Evolutionary conservation across 441 rosid genomes (phyloP), one percentile per base, ranked within the genome.

Genomic region (Euphorbia schlechtendalii): DNA sequence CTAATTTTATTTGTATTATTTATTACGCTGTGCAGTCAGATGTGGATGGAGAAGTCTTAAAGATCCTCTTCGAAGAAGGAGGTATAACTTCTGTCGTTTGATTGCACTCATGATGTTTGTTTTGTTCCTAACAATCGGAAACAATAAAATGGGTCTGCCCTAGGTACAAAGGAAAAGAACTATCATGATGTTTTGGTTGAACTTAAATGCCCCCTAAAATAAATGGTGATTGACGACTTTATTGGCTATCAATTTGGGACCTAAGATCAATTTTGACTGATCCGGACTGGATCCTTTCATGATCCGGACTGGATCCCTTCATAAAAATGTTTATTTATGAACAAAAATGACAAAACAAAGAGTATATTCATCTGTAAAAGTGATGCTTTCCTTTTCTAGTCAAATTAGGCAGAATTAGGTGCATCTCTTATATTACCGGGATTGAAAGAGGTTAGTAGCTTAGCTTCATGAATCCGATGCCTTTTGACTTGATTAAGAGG

Each of bases 41-140:
- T 79, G 89, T 83, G 59, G 91, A 84, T 64, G 99, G 97, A 56
- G 89, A 89, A 80, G 84, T 90, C 76, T 73, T 94, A 45, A 90
- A 87, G 91, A 68, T 94, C 72, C 86, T 94, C 61, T 76, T 84
- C 25, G 73, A 83, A 57, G 96, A 89, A 51, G 97, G 95, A 89
- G 99, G 99, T 94, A 84, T 20, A 54, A 45, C 52, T 32, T 65
- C 63, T n/a, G 21, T 43, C 49, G 24, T 69, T 64, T 60, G 51
- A 57, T 46, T 48, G 36, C 17, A 24, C 24, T 34, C 25, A 12
- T 59, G 48, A 55, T 54, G 43, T 12, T 56, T 54, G 20, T 63
- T 14, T 69, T 55, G 57, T 62, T 25, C 43, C 20, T 36, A 36
- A 9, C 4, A 36, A 36, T 36, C 9, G 9, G 40, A 9, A 36